Evolutionary conservation across 1,139 yeast species (phyloP).

Genomic region (Saccharomyces pastorianus): DNA sequence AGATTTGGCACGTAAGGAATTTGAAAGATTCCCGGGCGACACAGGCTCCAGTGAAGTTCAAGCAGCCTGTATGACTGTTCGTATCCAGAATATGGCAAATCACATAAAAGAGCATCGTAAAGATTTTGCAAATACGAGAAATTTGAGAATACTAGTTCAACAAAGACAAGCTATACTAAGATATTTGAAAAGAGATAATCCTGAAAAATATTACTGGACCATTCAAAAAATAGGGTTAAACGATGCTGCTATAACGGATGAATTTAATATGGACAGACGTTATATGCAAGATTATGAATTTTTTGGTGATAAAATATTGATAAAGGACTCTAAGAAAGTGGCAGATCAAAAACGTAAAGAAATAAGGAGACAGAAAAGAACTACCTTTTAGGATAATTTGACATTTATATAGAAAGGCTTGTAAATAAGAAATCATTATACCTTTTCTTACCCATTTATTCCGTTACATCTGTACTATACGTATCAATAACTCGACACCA

Average conservation of each 20-base stretch:
- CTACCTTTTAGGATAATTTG: conserved; percentile 4
- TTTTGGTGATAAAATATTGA: conserved; percentile 53
- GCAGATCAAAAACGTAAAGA: conserved; percentile 37
- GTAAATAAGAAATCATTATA: background rate
- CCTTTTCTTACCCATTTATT: background rate
- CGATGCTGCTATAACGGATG: conserved; percentile 68
- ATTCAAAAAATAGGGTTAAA: conserved; percentile 81
- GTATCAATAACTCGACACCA: background rate
- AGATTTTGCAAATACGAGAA: conserved; percentile 62
- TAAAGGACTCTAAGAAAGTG: conserved; percentile 40
- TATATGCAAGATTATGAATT: conserved; percentile 81
- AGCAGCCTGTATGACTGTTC: conserved; percentile 81
- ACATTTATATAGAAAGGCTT: conserved; percentile 5
- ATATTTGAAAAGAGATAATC: conserved; percentile 70
- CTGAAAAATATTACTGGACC: conserved; percentile 77
- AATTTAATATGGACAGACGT: conserved; percentile 75
- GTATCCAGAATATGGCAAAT: conserved; percentile 67
- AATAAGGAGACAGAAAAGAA: conserved; percentile 35
- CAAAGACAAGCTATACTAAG: conserved; percentile 76
- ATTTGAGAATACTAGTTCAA: conserved; percentile 75
- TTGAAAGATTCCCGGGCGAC: conserved; percentile 78
- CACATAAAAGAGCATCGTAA: conserved; percentile 68
- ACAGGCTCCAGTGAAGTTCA: conserved; percentile 94
- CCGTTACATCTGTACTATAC: background rate
- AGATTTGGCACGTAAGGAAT: conserved; percentile 63